Evolutionary conservation across 768 basidiomycete genomes (phyloP), one percentile per base, ranked within the genome.

Genomic region (Russula olivacea): DNA sequence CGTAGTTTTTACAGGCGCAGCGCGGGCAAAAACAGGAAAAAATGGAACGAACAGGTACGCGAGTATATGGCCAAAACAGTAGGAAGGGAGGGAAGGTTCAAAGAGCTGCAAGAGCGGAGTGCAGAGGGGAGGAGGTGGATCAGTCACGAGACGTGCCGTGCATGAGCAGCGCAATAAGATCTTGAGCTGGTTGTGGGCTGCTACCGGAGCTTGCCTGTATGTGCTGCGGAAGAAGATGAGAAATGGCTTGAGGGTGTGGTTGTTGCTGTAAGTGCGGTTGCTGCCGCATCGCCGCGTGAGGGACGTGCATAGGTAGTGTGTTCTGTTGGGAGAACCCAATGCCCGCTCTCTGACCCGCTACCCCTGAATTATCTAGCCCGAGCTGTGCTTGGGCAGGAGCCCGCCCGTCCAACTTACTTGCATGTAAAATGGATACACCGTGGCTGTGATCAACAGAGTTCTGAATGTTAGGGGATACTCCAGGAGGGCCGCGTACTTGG

Each of bases 91-190:
- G 14, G 49, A 51, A 40, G 38, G 38, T 51, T 49, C 30, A 61
- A 49, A 50, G 62, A 23, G 30, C 19, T 28, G 15, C 45, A 55
- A 55, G 25, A 49, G 49, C 55, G 30, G n/a, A 59, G 36, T 53
- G 61, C 38, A 19, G 45, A 15, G 50, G 3, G 48, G 28, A 4
- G 7, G 28, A 34, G 50, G 25, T 28, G 28, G 55, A 58, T 84
- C 76, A 90, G 68, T 90, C 87, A 74, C 88, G 78, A 67, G 82
- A 85, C 10, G 56, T 34, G 59, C 86, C 87, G 58, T 85, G 87
- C 88, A 93, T 86, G 65, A 93, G 81, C 63, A 93, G 79, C 50
- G 90, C 84, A 86, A 93, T 91, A 68, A 93, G 75, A 71, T 93
- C 90, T 65, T 88, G 86, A 49, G 83, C 76, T 38, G 83, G 81